Evolutionary conservation across 108 stramenopile genomes (phyloP), one percentile per base, ranked within the genome.

Genomic region (Parmales sp.): DNA sequence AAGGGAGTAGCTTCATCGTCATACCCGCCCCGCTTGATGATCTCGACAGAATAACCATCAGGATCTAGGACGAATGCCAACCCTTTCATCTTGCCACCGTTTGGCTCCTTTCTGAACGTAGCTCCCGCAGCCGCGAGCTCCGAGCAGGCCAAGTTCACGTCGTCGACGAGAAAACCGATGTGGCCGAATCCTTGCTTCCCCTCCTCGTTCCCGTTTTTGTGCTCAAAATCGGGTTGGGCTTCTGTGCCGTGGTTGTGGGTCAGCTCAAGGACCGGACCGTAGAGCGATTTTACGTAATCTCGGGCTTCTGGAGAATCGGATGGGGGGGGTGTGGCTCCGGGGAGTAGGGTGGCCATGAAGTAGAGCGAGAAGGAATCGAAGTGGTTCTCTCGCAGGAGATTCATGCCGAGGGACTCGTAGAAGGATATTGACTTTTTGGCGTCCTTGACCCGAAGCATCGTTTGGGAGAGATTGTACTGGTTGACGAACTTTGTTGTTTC

Each of bases 381-480:
- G 72, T 97, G 86, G 50, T 75, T 66, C 70, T 85, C 81, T 29
- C 68, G 65, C 28, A 97, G 37, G 38, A 96, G 73, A 22, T 77
- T 90, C 90, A 91, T 89, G 34, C 91, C 90, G 51, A 95, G 69
- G 37, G 73, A 67, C 67, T 91, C 69, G 78, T 95, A 98, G 69
- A 96, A 97, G 28, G 82, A 78, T 19, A 99, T 69, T 20, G 78
- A 78, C 54, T 89, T 89, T 26, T 74, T 64, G 39, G 93, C 90
- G 78, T 99, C 95, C 67, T 93, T 93, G 38, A 97, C 82, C 13
- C 98, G 87, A 20, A 99, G 63, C 98, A 99, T 99, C 31, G 91
- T 94, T 68, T 98, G 97, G 0, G 89, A 88, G 64, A 95, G 85
- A 76, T 90, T 93, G 66, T 74, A 89, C 26, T 80, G 76, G 34